Conservation (phyloP, 2,329 filamentous ascomycete genomes). For the Verticillium zaregamsianum region DNA sequence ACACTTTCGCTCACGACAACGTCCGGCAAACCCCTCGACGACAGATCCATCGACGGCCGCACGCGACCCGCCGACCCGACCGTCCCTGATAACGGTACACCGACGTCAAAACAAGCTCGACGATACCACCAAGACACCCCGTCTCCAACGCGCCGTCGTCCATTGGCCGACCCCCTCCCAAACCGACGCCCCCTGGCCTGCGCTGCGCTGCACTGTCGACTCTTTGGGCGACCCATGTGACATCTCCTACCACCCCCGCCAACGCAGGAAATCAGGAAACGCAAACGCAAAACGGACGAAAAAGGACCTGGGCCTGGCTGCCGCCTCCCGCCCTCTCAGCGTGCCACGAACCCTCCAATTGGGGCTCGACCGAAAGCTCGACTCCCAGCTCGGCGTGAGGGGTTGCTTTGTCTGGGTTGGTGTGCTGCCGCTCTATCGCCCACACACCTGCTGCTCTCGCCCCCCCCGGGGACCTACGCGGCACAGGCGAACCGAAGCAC, state of each 20-base stretch:
- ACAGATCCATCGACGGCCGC: neutral
- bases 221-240: constrained; percentile 11
- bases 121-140: neutral
- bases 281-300: neutral
- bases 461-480: too few species aligned
- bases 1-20: neutral
- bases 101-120: neutral
- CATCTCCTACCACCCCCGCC: constrained; percentile 12
- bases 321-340: constrained; percentile 10
- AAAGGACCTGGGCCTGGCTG: constrained; percentile 4
- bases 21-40: neutral
- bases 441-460: constrained; percentile 1
- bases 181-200: neutral
- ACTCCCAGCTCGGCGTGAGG: constrained; percentile 10
- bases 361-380: constrained; percentile 1
- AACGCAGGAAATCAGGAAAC: neutral
- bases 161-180: constrained; percentile 10
- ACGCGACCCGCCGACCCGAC: too few species aligned
- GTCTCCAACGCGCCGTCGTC: constrained; percentile 1
- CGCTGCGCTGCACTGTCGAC: neutral
- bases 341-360: constrained; percentile 8
- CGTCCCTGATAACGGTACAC: neutral
- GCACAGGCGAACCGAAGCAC: neutral
- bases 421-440: constrained; percentile 9
- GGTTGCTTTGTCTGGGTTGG: constrained; percentile 3